These are phyloP conservation scores for Lepidium sativum DNA, from an alignment of 345 rosid genomes.

Conservation along the genomic window DNA sequence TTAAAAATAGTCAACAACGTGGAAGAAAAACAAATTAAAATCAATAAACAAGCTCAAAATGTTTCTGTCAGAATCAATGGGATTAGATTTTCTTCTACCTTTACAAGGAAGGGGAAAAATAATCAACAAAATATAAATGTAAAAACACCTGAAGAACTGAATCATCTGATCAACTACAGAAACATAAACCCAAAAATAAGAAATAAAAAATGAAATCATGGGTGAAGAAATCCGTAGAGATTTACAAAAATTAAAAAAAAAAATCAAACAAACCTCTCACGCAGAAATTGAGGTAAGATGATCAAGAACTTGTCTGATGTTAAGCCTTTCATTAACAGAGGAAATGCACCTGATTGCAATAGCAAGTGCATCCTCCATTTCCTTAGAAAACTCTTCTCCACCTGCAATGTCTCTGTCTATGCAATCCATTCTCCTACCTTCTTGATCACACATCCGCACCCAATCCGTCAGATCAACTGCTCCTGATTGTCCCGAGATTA, in stretches of 20 bases:
- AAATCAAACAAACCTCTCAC: slow-evolving; percentile 32
- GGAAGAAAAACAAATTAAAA: not conserved
- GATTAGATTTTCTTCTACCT: slow-evolving; percentile 30
- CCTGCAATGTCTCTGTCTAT: slow-evolving; percentile 79
- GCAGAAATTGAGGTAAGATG: slow-evolving; percentile 57
- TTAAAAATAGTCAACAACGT: too few relatives aligned
- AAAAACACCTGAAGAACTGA: slow-evolving; percentile 21
- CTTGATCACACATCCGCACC: slow-evolving; percentile 76
- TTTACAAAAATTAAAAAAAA: slow-evolving; percentile 31
- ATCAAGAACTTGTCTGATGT: slow-evolving; percentile 77
- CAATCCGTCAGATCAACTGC: slow-evolving; percentile 88
- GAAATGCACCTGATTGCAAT: slow-evolving; percentile 74
- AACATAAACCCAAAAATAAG: slow-evolving; percentile 5
- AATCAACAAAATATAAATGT: slow-evolving; percentile 27
- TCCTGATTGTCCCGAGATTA: slow-evolving; percentile 91
- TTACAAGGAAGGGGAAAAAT: slow-evolving; percentile 20
- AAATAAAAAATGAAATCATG: slow-evolving; percentile 4
- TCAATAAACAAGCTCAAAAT: not conserved
- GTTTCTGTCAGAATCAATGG: slow-evolving; percentile 24
- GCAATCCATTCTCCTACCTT: slow-evolving; percentile 88
- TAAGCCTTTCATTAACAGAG: slow-evolving; percentile 85
- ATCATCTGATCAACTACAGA: slow-evolving; percentile 25
- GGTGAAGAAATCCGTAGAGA: slow-evolving; percentile 18
- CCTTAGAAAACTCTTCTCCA: slow-evolving; percentile 70
- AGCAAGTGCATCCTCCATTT: slow-evolving; percentile 84